phyloP scores from a whole-genome alignment of 192 early-diverging fungal genomes.

The Rhizophagus prolifer region DNA sequence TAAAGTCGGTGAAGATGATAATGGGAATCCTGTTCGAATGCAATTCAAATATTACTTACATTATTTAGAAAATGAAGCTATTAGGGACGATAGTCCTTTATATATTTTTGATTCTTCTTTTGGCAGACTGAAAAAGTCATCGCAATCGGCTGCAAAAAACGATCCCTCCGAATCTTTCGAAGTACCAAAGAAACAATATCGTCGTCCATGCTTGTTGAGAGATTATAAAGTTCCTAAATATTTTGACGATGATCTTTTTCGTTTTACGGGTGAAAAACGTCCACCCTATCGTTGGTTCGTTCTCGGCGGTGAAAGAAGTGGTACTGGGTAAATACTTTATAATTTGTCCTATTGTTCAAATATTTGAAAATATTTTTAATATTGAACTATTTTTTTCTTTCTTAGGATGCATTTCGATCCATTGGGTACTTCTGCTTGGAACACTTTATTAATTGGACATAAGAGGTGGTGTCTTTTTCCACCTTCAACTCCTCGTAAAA shows the following conservation, averaged over 20 bases:
- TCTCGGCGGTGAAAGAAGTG: constrained; percentile 66
- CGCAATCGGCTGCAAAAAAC: neutral
- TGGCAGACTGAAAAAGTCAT: constrained; percentile 41
- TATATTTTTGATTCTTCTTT: constrained; percentile 82
- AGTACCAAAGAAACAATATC: constrained; percentile 21
- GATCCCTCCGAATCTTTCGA: neutral
- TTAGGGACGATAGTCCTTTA: constrained; percentile 69
- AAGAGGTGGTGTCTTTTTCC: constrained; percentile 83
- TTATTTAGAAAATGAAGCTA: constrained; percentile 48
- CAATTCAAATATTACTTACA: constrained; percentile 61
- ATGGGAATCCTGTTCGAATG: constrained; percentile 66
- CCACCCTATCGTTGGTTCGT: constrained; percentile 82
- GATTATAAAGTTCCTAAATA: constrained; percentile 71
- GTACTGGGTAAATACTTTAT: constrained; percentile 48
- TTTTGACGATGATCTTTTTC: constrained; percentile 74
- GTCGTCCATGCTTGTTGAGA: constrained; percentile 47
- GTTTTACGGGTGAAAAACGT: constrained; percentile 53
- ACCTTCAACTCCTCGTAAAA: constrained; percentile 55
- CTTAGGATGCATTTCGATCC: constrained; percentile 65
- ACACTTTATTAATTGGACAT: constrained; percentile 65
- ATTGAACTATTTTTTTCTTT: neutral
- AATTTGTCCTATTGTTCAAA: neutral
- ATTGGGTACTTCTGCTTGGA: constrained; percentile 82
- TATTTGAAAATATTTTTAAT: neutral
- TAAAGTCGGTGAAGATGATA: constrained; percentile 80